Conservation (phyloP, 202 grass and related monocot genomes). For the Dendrocalamus latiflorus region DNA sequence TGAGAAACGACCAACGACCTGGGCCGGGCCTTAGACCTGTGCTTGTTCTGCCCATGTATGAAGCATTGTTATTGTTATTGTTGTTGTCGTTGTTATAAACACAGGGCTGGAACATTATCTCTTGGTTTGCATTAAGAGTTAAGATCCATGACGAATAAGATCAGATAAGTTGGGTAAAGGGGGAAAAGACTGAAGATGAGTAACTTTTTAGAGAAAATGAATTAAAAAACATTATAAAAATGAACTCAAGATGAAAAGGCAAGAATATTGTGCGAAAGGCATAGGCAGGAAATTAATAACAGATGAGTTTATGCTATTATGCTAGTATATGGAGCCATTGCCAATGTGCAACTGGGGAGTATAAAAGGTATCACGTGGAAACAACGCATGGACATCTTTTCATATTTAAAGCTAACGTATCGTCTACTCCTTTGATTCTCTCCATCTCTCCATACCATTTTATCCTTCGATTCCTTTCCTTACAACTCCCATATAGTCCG, state of each 20-base stretch:
- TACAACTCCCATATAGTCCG: neutral
- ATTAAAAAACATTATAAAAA: neutral
- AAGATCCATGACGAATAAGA: neutral
- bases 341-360: neutral
- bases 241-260: neutral
- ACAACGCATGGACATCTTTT: neutral
- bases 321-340: neutral
- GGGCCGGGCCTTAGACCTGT: too few relatives aligned
- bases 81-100: too few relatives aligned
- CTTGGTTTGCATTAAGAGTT: neutral
- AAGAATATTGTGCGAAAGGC: neutral
- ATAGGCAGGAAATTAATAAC: neutral
- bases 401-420: neutral
- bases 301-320: neutral
- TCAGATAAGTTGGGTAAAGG: neutral
- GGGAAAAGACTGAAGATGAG: neutral
- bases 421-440: neutral
- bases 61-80: neutral
- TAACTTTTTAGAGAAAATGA: neutral
- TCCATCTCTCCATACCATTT: constrained; percentile 15
- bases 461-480: neutral
- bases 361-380: neutral
- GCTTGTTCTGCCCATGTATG: too few relatives aligned
- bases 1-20: too few relatives aligned
- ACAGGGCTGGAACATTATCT: neutral